These are phyloP conservation scores for Elongisporangium anandrum DNA, from an alignment of 352 stramenopile genomes.

Conservation along the genomic window DNA sequence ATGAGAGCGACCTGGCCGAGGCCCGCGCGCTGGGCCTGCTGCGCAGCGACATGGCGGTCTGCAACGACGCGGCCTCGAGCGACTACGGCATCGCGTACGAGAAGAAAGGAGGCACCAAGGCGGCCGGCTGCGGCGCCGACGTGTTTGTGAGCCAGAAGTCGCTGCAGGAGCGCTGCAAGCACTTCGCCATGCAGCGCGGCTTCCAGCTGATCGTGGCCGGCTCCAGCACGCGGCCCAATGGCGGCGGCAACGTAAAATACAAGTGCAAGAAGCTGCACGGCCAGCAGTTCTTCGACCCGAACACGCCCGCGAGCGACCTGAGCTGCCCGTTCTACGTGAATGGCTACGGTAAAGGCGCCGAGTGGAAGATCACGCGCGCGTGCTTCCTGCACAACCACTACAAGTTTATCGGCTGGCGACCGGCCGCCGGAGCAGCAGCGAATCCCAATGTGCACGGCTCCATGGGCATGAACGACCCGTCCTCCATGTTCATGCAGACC, in stretches of 20 bases:
- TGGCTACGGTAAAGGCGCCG: slow-evolving; percentile 53
- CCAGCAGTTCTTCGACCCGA: slow-evolving; percentile 71
- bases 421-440: slow-evolving; percentile 4
- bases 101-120: slow-evolving; percentile 61
- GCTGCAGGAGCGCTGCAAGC: slow-evolving; percentile 73
- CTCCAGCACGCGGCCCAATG: slow-evolving; percentile 62
- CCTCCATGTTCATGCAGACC: background rate
- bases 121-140: slow-evolving; percentile 41
- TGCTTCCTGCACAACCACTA: slow-evolving; percentile 83
- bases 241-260: slow-evolving; percentile 81
- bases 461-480: background rate
- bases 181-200: slow-evolving; percentile 68
- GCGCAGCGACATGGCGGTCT: slow-evolving; percentile 37
- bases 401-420: slow-evolving; percentile 74
- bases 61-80: slow-evolving; percentile 27
- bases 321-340: slow-evolving; percentile 84
- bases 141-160: slow-evolving; percentile 57
- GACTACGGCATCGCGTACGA: slow-evolving; percentile 76
- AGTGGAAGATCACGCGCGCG: slow-evolving; percentile 74
- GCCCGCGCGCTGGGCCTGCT: slow-evolving; percentile 46
- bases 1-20: slow-evolving; percentile 49
- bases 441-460: background rate
- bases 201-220: slow-evolving; percentile 69
- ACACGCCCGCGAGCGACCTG: slow-evolving; percentile 35
- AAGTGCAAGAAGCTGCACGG: slow-evolving; percentile 76